Evolutionary conservation across 371 early-diverging fungal species (phyloP).

Genomic region (Blakeslea trispora): DNA sequence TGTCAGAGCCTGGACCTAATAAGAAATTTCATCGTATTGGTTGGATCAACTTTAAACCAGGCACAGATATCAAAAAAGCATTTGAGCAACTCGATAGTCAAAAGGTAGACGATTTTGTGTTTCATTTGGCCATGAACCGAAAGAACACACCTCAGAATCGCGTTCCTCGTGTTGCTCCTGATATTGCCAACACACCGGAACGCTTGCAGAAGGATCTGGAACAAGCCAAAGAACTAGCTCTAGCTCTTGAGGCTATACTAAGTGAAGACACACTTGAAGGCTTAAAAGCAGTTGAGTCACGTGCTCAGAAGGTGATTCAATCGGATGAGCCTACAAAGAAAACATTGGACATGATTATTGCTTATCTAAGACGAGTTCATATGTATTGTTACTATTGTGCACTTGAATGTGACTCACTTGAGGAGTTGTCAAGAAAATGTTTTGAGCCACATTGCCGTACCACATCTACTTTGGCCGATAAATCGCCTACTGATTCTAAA

Average conservation of each 20-base stretch:
- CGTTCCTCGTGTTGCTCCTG: slow-evolving; percentile 62
- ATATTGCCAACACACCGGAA: slow-evolving; percentile 58
- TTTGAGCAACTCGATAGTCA: slow-evolving; percentile 64
- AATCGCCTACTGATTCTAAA: slow-evolving; percentile 23
- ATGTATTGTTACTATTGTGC: slow-evolving; percentile 94
- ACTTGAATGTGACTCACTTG: slow-evolving; percentile 74
- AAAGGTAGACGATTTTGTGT: slow-evolving; percentile 74
- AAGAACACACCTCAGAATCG: slow-evolving; percentile 50
- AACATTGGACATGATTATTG: slow-evolving; percentile 78
- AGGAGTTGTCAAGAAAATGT: slow-evolving; percentile 84
- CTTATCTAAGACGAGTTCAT: slow-evolving; percentile 89
- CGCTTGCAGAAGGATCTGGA: slow-evolving; percentile 74
- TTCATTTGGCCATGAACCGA: slow-evolving; percentile 72
- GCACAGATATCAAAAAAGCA: slow-evolving; percentile 77
- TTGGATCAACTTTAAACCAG: slow-evolving; percentile 88
- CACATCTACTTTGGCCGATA: slow-evolving; percentile 15
- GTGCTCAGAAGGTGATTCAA: slow-evolving; percentile 37
- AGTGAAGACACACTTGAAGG: slow-evolving; percentile 32
- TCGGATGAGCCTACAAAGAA: slow-evolving; percentile 42
- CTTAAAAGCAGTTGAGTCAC: slow-evolving; percentile 30
- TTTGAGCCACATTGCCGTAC: slow-evolving; percentile 69
- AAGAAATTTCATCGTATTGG: slow-evolving; percentile 88
- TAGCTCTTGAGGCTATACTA: slow-evolving; percentile 51
- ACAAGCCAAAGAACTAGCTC: slow-evolving; percentile 64
- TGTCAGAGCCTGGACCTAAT: slow-evolving; percentile 86